Evolutionary conservation across 2,329 filamentous ascomycete genomes (phyloP).

Genomic region (Alternaria burnsii): DNA sequence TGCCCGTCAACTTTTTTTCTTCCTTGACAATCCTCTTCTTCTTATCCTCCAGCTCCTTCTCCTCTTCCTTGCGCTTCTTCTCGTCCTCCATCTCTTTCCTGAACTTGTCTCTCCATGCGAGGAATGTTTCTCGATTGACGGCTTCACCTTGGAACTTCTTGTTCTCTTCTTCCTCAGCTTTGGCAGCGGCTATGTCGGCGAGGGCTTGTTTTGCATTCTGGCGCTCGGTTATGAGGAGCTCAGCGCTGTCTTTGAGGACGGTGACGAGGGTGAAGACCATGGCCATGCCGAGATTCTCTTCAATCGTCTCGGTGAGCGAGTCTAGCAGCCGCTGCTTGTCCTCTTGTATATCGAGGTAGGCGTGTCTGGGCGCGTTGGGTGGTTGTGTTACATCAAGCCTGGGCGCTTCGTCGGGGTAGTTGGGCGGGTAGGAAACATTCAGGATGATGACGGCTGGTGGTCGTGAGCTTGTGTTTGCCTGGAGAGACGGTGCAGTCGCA

Average conservation of each 20-base stretch:
- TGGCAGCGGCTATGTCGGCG: conserved; percentile 63
- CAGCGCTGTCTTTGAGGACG: conserved; percentile 88
- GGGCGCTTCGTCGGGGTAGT: conserved; percentile 89
- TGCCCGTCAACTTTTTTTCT: conserved; percentile 79
- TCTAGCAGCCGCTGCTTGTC: conserved; percentile 80
- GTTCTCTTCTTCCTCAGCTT: conserved; percentile 90
- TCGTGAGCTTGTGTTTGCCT: conserved; percentile 5
- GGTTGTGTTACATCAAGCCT: conserved; percentile 80
- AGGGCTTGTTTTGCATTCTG: conserved; percentile 67
- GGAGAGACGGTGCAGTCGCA: conserved; percentile 5
- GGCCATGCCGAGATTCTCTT: conserved; percentile 95
- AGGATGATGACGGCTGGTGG: conserved; percentile 73
- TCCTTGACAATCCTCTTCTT: conserved; percentile 65
- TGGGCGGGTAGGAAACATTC: conserved; percentile 86
- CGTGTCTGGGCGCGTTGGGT: conserved; percentile 73
- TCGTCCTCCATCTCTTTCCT: conserved; percentile 80
- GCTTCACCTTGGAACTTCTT: conserved; percentile 92
- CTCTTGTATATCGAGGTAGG: conserved; percentile 78
- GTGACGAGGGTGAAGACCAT: conserved; percentile 96
- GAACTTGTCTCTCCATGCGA: conserved; percentile 83
- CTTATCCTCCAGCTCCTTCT: conserved; percentile 74
- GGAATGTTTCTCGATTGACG: conserved; percentile 86
- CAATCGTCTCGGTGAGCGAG: conserved; percentile 75
- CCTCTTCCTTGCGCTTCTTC: conserved; percentile 65
- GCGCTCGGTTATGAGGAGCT: conserved; percentile 80